phyloP scores from a whole-genome alignment of 345 rosid species.

The Tarenaya hassleriana region DNA sequence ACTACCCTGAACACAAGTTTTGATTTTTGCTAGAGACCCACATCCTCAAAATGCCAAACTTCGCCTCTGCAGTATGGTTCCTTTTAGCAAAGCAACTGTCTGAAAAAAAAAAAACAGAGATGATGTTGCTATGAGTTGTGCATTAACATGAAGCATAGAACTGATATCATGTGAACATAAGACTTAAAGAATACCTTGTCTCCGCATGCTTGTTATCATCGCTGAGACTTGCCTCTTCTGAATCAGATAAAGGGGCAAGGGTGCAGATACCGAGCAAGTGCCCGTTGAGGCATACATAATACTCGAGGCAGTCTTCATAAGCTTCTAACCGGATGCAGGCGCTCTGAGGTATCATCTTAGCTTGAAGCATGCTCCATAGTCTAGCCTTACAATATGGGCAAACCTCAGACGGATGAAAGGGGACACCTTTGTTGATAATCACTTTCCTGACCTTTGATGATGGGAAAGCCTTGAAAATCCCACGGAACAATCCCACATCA shows the following conservation, averaged over 20 bases:
- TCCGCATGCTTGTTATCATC: conserved; percentile 26
- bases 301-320: conserved; percentile 84
- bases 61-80: conserved; percentile 22
- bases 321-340: conserved; percentile 91
- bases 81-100: conserved; percentile 23
- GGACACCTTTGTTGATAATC: conserved; percentile 59
- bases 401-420: conserved; percentile 79
- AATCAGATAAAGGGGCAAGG: conserved; percentile 85
- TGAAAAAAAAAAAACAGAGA: neutral
- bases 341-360: conserved; percentile 89
- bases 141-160: neutral
- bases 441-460: conserved; percentile 68
- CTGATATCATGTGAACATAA: neutral
- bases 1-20: too few species aligned
- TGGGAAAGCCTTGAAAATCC: conserved; percentile 80
- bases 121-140: neutral
- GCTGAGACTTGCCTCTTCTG: conserved; percentile 70
- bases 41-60: conserved; percentile 26
- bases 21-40: conserved; percentile 22
- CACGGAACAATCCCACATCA: conserved; percentile 91
- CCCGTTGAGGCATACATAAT: conserved; percentile 89
- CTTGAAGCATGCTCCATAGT: conserved; percentile 93
- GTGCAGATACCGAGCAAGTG: conserved; percentile 91
- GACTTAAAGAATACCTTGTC: conserved; percentile 23
- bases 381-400: conserved; percentile 94